Evolutionary conservation across 352 stramenopile genomes (phyloP).

Genomic region (Pythium rhizo-oryzae): DNA sequence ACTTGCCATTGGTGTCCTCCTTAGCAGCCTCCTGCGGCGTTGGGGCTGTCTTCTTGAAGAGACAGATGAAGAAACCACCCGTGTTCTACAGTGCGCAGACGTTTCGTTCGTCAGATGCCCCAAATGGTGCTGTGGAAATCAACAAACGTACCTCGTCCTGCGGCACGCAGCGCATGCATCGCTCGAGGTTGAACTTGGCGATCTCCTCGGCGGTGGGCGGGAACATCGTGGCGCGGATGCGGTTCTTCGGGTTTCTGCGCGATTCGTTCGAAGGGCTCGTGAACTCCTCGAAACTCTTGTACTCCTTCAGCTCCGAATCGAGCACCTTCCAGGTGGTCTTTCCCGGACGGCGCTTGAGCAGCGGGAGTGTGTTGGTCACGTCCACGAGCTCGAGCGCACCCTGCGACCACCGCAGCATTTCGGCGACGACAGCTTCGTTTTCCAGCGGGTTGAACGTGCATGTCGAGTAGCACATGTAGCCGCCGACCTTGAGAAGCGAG

Average conservation of each 20-base stretch:
- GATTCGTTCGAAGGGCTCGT: slow-evolving; percentile 55
- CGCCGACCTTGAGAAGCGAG: slow-evolving; percentile 91
- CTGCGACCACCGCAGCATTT: slow-evolving; percentile 92
- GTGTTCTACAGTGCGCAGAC: slow-evolving; percentile 77
- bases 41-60: slow-evolving; percentile 92
- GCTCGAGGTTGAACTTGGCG: slow-evolving; percentile 82
- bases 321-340: slow-evolving; percentile 94
- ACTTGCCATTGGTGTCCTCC: not conserved
- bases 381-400: slow-evolving; percentile 93
- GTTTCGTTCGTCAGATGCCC: no score
- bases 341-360: slow-evolving; percentile 88
- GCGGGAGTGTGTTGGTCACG: slow-evolving; percentile 67
- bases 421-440: slow-evolving; percentile 98
- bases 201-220: slow-evolving; percentile 83
- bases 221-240: slow-evolving; percentile 88
- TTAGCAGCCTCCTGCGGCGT: slow-evolving; percentile 39
- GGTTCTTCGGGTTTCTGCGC: slow-evolving; percentile 81
- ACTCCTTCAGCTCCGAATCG: slow-evolving; percentile 84
- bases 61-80: slow-evolving; percentile 98
- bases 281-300: slow-evolving; percentile 72
- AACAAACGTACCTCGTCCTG: slow-evolving; percentile 90
- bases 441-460: slow-evolving; percentile 99
- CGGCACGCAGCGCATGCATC: slow-evolving; percentile 97
- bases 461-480: slow-evolving; percentile 96
- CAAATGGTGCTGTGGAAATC: no score